Conservation (phyloP, 2,329 filamentous ascomycete species). For the Penicillium janthinellum region DNA sequence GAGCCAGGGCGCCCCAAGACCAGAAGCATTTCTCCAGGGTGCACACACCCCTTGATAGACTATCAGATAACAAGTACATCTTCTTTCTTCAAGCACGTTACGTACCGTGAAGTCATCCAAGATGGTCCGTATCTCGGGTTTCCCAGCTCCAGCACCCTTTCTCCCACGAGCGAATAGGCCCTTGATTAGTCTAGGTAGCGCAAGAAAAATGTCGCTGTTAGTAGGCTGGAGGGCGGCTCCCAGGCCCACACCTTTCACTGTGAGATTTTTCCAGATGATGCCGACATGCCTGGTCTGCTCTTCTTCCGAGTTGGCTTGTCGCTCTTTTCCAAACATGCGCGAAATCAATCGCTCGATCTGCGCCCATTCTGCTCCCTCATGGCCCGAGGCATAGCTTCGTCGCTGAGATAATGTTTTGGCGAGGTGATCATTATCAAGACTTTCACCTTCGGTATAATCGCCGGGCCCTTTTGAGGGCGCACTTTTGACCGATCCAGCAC, state of each 20-base stretch:
- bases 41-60: constrained; percentile 39
- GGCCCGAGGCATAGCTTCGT: constrained; percentile 26
- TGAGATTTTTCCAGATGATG: constrained; percentile 69
- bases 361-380: constrained; percentile 33
- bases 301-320: constrained; percentile 67
- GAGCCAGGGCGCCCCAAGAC: constrained; percentile 46
- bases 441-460: neutral
- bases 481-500: constrained; percentile 17
- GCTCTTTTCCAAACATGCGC: constrained; percentile 67
- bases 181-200: constrained; percentile 51
- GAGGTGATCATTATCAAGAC: constrained; percentile 21
- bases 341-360: constrained; percentile 59
- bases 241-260: constrained; percentile 69
- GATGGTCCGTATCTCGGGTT: constrained; percentile 64
- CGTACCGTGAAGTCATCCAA: constrained; percentile 61
- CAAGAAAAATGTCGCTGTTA: constrained; percentile 58
- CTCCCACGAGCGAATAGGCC: constrained; percentile 43
- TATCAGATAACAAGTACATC: neutral
- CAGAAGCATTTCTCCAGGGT: constrained; percentile 45
- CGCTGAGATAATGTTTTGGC: constrained; percentile 29
- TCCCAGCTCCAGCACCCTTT: constrained; percentile 30
- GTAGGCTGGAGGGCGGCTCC: constrained; percentile 64
- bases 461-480: constrained; percentile 5
- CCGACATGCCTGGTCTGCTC: constrained; percentile 70
- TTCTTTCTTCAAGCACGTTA: neutral